Percentiles rank a stretch among this genome's conserved stretches.
Conservation (phyloP, 179 eudicot species). For the Vitellaria paradoxa region DNA sequence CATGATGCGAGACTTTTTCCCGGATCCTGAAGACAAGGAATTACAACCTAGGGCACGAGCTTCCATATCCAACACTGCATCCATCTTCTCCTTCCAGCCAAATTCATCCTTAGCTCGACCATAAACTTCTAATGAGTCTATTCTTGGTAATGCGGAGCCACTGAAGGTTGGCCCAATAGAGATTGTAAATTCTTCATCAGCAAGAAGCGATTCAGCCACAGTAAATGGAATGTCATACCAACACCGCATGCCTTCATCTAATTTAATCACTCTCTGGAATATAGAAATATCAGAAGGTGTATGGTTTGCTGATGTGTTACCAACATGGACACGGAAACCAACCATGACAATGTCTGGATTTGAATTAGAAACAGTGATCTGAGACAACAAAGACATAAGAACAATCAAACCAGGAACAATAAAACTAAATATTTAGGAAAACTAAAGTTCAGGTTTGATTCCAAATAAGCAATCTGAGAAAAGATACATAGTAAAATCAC, state of each 20-base stretch:
- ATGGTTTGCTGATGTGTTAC: slow-evolving; percentile 86
- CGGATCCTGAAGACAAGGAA: slow-evolving; percentile 61
- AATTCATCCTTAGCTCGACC: slow-evolving; percentile 99
- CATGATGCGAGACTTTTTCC: slow-evolving; percentile 53
- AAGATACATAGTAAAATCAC: not conserved
- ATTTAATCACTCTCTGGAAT: slow-evolving; percentile 87
- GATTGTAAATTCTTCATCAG: slow-evolving; percentile 88
- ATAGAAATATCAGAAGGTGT: slow-evolving; percentile 86
- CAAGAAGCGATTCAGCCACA: slow-evolving; percentile 97
- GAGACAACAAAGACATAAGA: slow-evolving; percentile 26
- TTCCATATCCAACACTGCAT: slow-evolving; percentile 94
- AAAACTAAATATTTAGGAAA: not conserved
- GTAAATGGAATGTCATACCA: slow-evolving; percentile 99
- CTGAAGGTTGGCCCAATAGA: slow-evolving; percentile 77
- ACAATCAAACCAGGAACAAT: not conserved
- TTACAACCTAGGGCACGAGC: slow-evolving; percentile 79
- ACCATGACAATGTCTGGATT: slow-evolving; percentile 99
- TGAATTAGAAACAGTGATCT: slow-evolving; percentile 82
- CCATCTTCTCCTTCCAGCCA: slow-evolving; percentile 99
- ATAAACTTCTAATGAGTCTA: slow-evolving; percentile 93
- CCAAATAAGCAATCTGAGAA: not conserved
- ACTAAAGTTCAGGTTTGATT: not conserved
- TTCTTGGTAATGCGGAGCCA: slow-evolving; percentile 80
- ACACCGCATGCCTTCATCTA: slow-evolving; percentile 97
- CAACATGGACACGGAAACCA: slow-evolving; percentile 92